Base-by-base conservation (phyloP, 768 basidiomycete species). In the Leccinum disarticulatum region DNA sequence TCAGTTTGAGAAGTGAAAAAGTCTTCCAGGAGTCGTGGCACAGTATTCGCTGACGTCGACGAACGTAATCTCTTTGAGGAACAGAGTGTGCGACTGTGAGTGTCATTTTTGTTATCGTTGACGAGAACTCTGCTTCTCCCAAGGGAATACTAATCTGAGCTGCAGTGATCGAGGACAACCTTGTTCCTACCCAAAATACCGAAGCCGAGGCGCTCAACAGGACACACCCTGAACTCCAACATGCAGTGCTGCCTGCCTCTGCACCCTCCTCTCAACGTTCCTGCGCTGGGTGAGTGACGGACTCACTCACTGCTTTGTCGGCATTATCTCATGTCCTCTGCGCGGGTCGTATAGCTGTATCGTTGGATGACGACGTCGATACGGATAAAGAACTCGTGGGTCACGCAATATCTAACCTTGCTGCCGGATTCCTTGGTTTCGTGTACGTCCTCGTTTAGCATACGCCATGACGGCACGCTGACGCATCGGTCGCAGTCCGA, bases 311-410 rank as follows among this genome's bases (percentile, higher is more conserved):
- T 19, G 3, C 27, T 59, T 55, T 36, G 19, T 6, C 0, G 1
- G 9, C 8, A 14, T 51, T 17, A 6, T 7, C 19, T 30, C 19
- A 36, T 17, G 38, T 17, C 38, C 38, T 41, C 8, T 17, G 7
- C 17, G 38, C 17, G 2, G 8, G 11, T 22, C 33, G 15, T 41
- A 33, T 49, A 91, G 91, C 91, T 52, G 91, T 99, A 14, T 96
- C 94, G 13, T 79, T 99, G 30, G 83, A 90, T 62, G 86, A 88
- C 66, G 95, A 98, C 53, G 81, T 97, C 59, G 87, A 97, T 64
- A 95, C 95, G 0, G 88, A 98, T 73, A 87, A 88, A 62, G 96
- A 99, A 71, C 86, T 98, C 10, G 83, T 97, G 52, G 93, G 83
- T 0, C 96, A 99, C 70, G 96, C 96, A 9, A 87, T 91, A 60